Percentiles rank a stretch among this genome's conserved stretches.
Evolutionary conservation across 176 grass and related monocot species (phyloP).

Genomic region (Triticum timopheevii): DNA sequence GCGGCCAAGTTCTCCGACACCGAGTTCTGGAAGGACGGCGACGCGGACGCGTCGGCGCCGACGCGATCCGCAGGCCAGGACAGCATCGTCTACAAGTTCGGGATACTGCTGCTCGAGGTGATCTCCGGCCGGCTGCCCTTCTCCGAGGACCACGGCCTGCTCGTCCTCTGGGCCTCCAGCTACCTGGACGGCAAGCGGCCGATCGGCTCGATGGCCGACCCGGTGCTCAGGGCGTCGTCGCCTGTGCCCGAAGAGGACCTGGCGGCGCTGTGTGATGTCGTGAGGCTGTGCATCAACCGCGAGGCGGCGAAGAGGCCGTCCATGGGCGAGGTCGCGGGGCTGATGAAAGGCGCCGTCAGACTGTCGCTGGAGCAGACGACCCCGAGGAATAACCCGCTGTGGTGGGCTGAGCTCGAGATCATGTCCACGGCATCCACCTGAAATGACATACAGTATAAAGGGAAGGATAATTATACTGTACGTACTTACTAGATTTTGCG

Average conservation of each 20-base stretch:
- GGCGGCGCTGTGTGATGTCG: constrained; percentile 48
- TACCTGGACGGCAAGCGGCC: constrained; percentile 70
- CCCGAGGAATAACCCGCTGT: constrained; percentile 60
- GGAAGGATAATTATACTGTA: not conserved
- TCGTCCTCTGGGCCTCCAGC: constrained; percentile 86
- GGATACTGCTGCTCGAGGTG: constrained; percentile 76
- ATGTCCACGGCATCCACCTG: constrained; percentile 33
- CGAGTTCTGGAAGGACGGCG: constrained; percentile 39
- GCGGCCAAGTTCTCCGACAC: constrained; percentile 79
- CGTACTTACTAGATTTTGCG: not conserved
- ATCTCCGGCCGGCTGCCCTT: constrained; percentile 75
- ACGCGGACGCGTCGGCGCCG: not conserved
- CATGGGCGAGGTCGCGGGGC: constrained; percentile 42
- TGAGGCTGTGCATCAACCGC: constrained; percentile 51
- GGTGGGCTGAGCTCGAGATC: constrained; percentile 88
- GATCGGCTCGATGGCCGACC: constrained; percentile 54
- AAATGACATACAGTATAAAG: not conserved
- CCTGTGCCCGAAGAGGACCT: constrained; percentile 48
- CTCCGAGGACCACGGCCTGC: constrained; percentile 65
- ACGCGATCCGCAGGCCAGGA: constrained; percentile 16
- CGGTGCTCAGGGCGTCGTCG: constrained; percentile 48
- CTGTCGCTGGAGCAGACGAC: constrained; percentile 42
- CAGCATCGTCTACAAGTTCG: constrained; percentile 68
- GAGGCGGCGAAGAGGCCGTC: constrained; percentile 32
- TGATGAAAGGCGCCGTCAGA: constrained; percentile 42